Percentiles rank a stretch among this genome's conserved stretches.
Evolutionary conservation across 495 filamentous ascomycete species (phyloP).

Genomic region (Chaetomium tenue): DNA sequence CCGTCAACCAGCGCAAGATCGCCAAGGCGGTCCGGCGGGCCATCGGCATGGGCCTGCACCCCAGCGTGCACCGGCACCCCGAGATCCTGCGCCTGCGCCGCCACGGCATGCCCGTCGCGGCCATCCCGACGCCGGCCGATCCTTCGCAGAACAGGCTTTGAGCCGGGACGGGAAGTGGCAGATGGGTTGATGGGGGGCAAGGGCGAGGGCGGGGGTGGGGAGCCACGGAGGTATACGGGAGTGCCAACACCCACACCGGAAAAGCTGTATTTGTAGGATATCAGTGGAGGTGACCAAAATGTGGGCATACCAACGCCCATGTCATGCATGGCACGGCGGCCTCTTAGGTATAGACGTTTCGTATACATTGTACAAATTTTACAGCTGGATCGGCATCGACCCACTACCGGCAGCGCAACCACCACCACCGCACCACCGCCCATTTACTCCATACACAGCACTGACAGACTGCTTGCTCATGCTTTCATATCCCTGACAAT

Average conservation of each 20-base stretch:
- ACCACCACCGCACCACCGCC: background rate
- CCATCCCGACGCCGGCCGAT: conserved; percentile 4
- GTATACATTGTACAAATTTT: conserved; percentile 17
- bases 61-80: conserved; percentile 89
- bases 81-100: conserved; percentile 59
- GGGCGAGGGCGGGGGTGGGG: background rate
- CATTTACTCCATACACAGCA: background rate
- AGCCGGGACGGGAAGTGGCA: background rate
- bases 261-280: background rate
- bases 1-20: conserved; percentile 87
- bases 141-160: conserved; percentile 9
- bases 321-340: background rate
- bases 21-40: conserved; percentile 87
- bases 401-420: background rate
- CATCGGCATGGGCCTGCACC: conserved; percentile 87
- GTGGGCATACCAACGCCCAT: background rate
- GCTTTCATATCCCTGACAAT: conserved; percentile 45
- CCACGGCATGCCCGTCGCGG: background rate
- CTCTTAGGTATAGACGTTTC: conserved; percentile 4
- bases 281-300: background rate
- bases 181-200: background rate
- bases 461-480: conserved; percentile 26
- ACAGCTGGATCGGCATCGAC: conserved; percentile 24
- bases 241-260: background rate
- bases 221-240: background rate